Percentiles rank a stretch among this genome's conserved stretches.
Conservation (phyloP, 192 early-diverging fungal genomes). For the Coemansia sp. region DNA sequence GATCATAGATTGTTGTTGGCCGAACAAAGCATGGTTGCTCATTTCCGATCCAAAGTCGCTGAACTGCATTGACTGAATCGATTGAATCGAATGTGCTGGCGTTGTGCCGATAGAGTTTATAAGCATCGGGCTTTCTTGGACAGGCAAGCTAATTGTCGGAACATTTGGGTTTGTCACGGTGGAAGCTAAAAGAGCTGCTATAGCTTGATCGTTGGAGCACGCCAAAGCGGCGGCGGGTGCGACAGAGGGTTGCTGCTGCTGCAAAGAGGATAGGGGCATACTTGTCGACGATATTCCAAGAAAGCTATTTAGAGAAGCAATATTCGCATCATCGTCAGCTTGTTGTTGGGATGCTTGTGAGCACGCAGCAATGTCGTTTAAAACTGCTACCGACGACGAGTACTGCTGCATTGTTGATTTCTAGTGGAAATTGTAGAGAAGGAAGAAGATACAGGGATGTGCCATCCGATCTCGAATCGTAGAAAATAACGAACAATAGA, state of each 20-base stretch:
- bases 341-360: constrained; percentile 14
- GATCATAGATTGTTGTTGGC: constrained; percentile 7
- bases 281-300: constrained; percentile 22
- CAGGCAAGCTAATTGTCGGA: not conserved
- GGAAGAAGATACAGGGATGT: not conserved
- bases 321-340: constrained; percentile 26
- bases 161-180: constrained; percentile 15
- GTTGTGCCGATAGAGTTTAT: constrained; percentile 35
- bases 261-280: constrained; percentile 1
- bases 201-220: constrained; percentile 26
- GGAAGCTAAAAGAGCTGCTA: constrained; percentile 36
- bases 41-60: constrained; percentile 19
- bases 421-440: not conserved
- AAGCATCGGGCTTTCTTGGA: constrained; percentile 26
- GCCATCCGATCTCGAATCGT: not conserved
- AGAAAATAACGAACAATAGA: not conserved
- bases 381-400: constrained; percentile 6
- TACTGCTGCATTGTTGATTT: constrained; percentile 9
- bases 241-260: not conserved
- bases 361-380: not conserved
- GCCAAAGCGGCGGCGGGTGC: not conserved
- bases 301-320: constrained; percentile 36
- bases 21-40: not conserved
- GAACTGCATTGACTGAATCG: constrained; percentile 29
- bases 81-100: constrained; percentile 36